Base-by-base conservation (phyloP, 306 rosid species). In the Arachis hypogaea region DNA sequence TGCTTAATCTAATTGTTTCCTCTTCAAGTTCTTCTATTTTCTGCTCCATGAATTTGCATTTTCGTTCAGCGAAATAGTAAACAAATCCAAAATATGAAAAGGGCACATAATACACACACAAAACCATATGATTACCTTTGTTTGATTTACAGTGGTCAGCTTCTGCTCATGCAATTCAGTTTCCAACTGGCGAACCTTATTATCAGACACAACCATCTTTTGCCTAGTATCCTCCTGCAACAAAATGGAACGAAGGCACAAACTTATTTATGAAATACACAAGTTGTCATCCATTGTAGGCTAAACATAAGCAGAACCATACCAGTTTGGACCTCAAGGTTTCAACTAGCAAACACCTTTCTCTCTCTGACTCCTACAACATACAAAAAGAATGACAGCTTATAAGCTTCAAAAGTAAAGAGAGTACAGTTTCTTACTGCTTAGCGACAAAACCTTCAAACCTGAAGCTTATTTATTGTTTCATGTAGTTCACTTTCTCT, bases 271-370 rank as follows among this genome's bases (percentile, higher is more conserved):
- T 60, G 50, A 82, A 33, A 67, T 69, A 56, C 40, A 14, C 38
- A 11, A 68, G 6, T 45, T 3, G 58, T 29, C 36, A 47, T 51
- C 49, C 11, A 30, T 30, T 69, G 43, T n/a, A 30, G 16, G 55
- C 56, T 59, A 77, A 67, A 59, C 47, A 74, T 54, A 68, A 68
- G 14, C 38, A 47, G 50, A 80, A 73, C 47, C 47, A 69, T 93
- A 93, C 98, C 97, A 93, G 86, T 78, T 89, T 91, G 74, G 87
- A 86, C 84, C 98, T 86, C 94, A 89, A 85, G 44, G 85, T 85
- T 82, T 93, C 98, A 62, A 89, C 83, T 49, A 86, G 85, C 69
- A 73, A 69, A 77, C 89, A 86, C 74, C 76, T 77, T 71, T 91
- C 97, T 87, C 85, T 86, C 77, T 93, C 96, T 18, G 86, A 84